A percentile compares a stretch with the other conserved stretches of the same genome.
These are phyloP conservation scores for Sporothrix pallida DNA, from an alignment of 2,329 filamentous ascomycete genomes.

Conservation along the genomic window DNA sequence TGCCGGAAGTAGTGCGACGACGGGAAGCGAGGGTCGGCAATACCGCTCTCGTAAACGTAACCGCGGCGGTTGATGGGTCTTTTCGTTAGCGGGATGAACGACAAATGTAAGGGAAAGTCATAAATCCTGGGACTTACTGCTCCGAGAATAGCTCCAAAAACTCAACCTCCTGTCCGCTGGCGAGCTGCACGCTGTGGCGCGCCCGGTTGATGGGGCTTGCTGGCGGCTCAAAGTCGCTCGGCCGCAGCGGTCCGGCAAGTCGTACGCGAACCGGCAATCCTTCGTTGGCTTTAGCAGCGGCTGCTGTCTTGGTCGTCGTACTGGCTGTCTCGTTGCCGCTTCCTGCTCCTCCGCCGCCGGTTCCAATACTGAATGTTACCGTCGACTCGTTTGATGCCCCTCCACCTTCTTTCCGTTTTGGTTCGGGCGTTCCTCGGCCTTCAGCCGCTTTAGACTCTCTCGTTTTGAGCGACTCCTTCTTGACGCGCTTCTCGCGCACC, in stretches of 20 bases:
- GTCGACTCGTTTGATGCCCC: slow-evolving; percentile 1
- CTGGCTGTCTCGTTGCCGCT: slow-evolving; percentile 26
- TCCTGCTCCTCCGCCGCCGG: not conserved
- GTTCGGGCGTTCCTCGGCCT: slow-evolving; percentile 64
- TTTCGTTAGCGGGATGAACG: not conserved
- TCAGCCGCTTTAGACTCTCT: slow-evolving; percentile 63
- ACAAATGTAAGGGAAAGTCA: not conserved
- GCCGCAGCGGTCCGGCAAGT: slow-evolving; percentile 64
- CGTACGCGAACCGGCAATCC: slow-evolving; percentile 65
- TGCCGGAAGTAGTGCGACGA: slow-evolving; percentile 88
- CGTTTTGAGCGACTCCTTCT: slow-evolving; percentile 73
- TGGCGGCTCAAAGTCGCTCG: slow-evolving; percentile 65
- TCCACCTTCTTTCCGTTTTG: slow-evolving; percentile 51
- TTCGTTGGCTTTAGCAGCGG: slow-evolving; percentile 46
- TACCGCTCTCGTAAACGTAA: slow-evolving; percentile 88
- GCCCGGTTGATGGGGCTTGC: slow-evolving; percentile 62
- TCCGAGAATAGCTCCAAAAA: slow-evolving; percentile 69
- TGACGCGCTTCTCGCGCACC: slow-evolving; percentile 59
- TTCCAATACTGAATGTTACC: not conserved
- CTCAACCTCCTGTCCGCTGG: slow-evolving; percentile 58
- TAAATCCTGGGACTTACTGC: slow-evolving; percentile 56
- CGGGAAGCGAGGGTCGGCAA: slow-evolving; percentile 85
- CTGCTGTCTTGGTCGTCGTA: not conserved
- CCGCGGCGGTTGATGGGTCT: slow-evolving; percentile 63
- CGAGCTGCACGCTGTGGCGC: slow-evolving; percentile 59